Evolutionary conservation across 768 basidiomycete genomes (phyloP), one percentile per base, ranked within the genome.

Genomic region (Lepiota venenata): DNA sequence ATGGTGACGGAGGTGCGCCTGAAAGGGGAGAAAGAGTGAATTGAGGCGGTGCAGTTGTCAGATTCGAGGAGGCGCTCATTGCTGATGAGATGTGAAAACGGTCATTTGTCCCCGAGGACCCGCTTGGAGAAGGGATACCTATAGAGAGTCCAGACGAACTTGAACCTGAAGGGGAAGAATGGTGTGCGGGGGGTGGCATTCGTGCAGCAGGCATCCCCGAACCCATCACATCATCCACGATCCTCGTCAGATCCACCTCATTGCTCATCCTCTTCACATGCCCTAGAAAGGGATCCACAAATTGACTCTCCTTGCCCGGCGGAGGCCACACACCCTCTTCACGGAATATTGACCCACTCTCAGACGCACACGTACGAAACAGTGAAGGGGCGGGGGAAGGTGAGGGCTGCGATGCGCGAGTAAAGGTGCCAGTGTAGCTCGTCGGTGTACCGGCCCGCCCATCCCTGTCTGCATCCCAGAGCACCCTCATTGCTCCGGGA

Each of bases 151-250:
- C 32, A 32, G 32, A 2, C 8, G 32, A 9, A 32, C 32, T 11
- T 32, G 32, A 32, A 32, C 32, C 32, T 32, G 32, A 32, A 11
- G 9, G 2, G 8, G 32, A 11, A 3, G 32, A 32, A 32, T 32
- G 32, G 32, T 32, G 4, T 4, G 32, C 27, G 16, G n/a, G 1
- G 32, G 16, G 14, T 37, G 29, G 16, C 46, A 32, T 4, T 22
- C 52, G 16, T 18, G 11, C 46, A 36, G 20, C 11, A 47, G 12
- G 29, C 21, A 12, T 20, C n/a, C 44, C 21, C 8, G 75, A 72
- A 2, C 79, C 79, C 79, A 80, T 80, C 1, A 80, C 72, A 45
- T 78, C 72, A 51, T 77, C 71, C 8, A 80, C 73, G 44, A 81
- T 78, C 8, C 59, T 66, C n/a, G 65, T 50, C 8, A 77, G 54